These are phyloP conservation scores for Cladorrhinum sp. DNA, from an alignment of 2,329 filamentous ascomycete genomes.

Conservation along the genomic window DNA sequence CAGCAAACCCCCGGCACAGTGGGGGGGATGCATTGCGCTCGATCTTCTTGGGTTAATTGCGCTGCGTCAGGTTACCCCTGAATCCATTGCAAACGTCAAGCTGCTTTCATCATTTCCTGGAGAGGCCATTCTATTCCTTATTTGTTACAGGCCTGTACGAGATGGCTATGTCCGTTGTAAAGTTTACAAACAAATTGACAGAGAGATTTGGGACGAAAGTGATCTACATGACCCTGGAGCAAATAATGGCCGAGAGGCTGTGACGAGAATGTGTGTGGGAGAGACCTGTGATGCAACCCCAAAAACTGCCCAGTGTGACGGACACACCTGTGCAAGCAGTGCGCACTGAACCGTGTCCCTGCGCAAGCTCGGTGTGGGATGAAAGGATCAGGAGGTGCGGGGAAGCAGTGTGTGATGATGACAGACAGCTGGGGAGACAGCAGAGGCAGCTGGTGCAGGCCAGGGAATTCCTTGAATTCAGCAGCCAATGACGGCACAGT, in stretches of 20 bases:
- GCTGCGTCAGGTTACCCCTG: constrained; percentile 12
- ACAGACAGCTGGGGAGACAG: neutral
- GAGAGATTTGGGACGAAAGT: neutral
- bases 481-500: neutral
- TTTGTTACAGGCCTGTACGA: too few species aligned
- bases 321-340: too few species aligned
- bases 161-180: too few species aligned
- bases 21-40: constrained; percentile 9
- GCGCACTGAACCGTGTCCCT: neutral
- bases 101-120: neutral
- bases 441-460: neutral
- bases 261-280: neutral
- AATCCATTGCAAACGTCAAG: constrained; percentile 2
- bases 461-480: constrained; percentile 3
- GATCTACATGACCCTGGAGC: neutral
- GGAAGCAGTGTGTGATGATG: neutral
- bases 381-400: neutral
- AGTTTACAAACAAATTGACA: too few species aligned
- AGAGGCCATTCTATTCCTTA: too few species aligned
- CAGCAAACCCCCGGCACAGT: constrained; percentile 7
- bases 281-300: neutral
- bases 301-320: too few species aligned
- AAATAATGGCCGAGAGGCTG: neutral
- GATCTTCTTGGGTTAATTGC: constrained; percentile 9
- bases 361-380: neutral